Base-by-base conservation (phyloP, 1,139 yeast genomes). In the Geotrichum candidum region DNA sequence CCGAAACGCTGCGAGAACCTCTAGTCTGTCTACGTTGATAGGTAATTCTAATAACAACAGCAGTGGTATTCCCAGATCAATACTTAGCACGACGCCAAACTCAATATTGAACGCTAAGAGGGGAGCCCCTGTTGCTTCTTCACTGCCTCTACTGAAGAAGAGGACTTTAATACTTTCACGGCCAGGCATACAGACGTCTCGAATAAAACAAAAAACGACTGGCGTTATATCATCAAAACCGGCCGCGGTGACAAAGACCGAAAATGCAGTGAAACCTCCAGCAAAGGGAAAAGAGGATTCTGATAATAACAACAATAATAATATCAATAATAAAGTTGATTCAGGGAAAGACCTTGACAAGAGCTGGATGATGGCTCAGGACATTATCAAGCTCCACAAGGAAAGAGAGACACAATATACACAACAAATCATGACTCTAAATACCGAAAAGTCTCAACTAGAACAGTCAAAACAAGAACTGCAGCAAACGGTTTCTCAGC, bases 401-500 rank as follows among this genome's bases (percentile, higher is more conserved):
- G 54, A 58, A 9, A 29, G 62, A 56, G 62, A 60, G 22, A 33
- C 50, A 13, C 38, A 46, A 23, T 56, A 62, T 27, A 59, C 62
- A 33, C 31, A 50, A 11, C 68, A 65, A 50, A 56, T 67, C 3
- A 54, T 53, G 25, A 53, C 65, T 6, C 60, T 67, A 23, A 62
- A 61, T 61, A 65, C 66, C 11, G 68, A 67, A 22, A 64, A 61
- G 33, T 59, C 62, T 3, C 66, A 77, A 61, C 78, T 77, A 68
- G 81, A 79, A 60, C 66, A 80, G 10, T 78, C 77, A 18, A 78
- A 76, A 58, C 72, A 76, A 25, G 72, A 72, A 23, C 61, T 72
- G 15, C 69, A 72, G 29, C 74, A 72, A 53, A 74, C 74, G 54
- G 69, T 77, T 1, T 76, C 74, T 1, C 78, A 78, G 51, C 27